Evolutionary conservation across 148 eudicot genomes (phyloP).

Genomic region (Cornus florida): DNA sequence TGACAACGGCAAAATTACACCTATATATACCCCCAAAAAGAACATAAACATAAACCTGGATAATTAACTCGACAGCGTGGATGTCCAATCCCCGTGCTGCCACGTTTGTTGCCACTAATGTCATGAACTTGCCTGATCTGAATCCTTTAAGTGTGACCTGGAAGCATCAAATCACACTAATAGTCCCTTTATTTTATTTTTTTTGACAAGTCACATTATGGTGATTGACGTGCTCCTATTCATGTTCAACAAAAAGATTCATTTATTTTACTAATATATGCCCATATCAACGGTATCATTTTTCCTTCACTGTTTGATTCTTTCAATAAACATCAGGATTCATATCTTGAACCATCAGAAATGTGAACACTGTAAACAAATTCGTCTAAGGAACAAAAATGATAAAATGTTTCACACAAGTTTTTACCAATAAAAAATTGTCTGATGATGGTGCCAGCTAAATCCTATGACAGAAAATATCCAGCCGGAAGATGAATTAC

Average conservation of each 20-base stretch:
- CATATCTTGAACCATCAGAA: too few relatives aligned
- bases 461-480: background rate
- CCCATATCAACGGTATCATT: too few relatives aligned
- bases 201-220: background rate
- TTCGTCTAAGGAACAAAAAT: background rate
- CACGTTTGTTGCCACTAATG: slow-evolving; percentile 90
- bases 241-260: background rate
- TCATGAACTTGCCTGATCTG: slow-evolving; percentile 80
- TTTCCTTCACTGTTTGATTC: too few relatives aligned
- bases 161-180: slow-evolving; percentile 10
- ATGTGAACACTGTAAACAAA: background rate
- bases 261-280: too few relatives aligned
- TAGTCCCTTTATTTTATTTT: background rate
- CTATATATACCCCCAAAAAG: background rate
- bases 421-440: background rate
- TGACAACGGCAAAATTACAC: background rate
- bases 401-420: too few relatives aligned
- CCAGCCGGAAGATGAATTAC: background rate
- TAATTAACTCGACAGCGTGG: slow-evolving; percentile 81
- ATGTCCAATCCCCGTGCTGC: slow-evolving; percentile 97
- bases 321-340: too few relatives aligned
- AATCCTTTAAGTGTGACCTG: slow-evolving; percentile 83
- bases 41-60: slow-evolving; percentile 60
- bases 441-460: background rate
- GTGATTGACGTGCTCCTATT: background rate